Conservation (phyloP, 495 filamentous ascomycete genomes). For the Achaetomiella virescens region DNA sequence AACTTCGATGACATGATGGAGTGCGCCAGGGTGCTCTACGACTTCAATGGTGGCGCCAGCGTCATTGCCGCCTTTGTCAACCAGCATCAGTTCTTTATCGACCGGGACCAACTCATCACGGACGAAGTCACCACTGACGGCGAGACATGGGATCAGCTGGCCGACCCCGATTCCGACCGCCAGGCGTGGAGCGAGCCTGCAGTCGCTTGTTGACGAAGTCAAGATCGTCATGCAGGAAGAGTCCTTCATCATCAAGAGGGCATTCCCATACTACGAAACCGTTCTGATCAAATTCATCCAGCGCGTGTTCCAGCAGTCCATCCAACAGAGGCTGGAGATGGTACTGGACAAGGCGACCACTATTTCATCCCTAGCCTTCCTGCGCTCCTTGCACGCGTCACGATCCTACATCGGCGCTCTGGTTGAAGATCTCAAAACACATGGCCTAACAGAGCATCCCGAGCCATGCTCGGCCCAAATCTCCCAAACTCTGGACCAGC, state of each 20-base stretch:
- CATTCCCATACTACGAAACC: constrained; percentile 93
- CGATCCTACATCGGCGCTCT: constrained; percentile 75
- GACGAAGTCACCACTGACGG: constrained; percentile 80
- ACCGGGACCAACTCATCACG: constrained; percentile 78
- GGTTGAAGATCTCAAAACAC: constrained; percentile 87
- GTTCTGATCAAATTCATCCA: constrained; percentile 89
- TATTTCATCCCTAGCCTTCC: constrained; percentile 84
- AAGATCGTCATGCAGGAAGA: constrained; percentile 95
- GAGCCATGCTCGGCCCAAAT: constrained; percentile 85
- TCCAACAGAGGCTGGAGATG: constrained; percentile 93
- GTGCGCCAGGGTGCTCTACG: constrained; percentile 86
- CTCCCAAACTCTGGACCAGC: constrained; percentile 81
- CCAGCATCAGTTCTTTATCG: constrained; percentile 98
- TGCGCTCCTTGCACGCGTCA: constrained; percentile 85
- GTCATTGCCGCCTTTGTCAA: constrained; percentile 96
- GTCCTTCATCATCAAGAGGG: constrained; percentile 88
- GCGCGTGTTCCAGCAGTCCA: constrained; percentile 93
- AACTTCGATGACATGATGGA: constrained; percentile 96
- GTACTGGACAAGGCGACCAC: constrained; percentile 89
- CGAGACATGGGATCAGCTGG: constrained; percentile 82
- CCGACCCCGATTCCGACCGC: constrained; percentile 91
- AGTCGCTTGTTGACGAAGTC: constrained; percentile 88
- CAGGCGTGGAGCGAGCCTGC: constrained; percentile 84
- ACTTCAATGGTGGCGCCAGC: constrained; percentile 92
- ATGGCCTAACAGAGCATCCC: constrained; percentile 92